A percentile compares a stretch with the other conserved stretches of the same genome.
Conservation (phyloP, 192 early-diverging fungal genomes). For the Linnemannia elongata region DNA sequence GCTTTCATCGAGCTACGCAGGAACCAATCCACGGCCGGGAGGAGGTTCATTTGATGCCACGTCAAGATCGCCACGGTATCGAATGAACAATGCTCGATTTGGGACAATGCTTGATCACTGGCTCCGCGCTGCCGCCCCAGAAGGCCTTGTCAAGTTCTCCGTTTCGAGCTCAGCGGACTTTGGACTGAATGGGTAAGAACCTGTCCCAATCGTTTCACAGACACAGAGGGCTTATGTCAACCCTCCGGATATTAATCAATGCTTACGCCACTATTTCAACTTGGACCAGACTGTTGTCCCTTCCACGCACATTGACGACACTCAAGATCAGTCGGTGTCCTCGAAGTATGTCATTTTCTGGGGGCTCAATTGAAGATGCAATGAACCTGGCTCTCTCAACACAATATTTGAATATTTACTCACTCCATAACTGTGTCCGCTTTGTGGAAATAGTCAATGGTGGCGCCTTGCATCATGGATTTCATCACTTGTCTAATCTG, state of each 20-base stretch:
- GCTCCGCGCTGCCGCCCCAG: constrained; percentile 20
- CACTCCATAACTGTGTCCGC: not conserved
- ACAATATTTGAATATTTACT: not conserved
- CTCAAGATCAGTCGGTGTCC: constrained; percentile 31
- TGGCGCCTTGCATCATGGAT: constrained; percentile 8
- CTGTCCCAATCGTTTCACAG: not conserved
- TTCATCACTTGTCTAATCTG: constrained; percentile 19
- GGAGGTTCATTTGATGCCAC: constrained; percentile 13
- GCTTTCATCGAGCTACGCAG: constrained; percentile 5
- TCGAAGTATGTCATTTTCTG: constrained; percentile 10
- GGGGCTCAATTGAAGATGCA: not conserved
- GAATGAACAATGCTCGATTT: constrained; percentile 1
- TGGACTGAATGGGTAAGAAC: constrained; percentile 26
- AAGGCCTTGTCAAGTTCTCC: constrained; percentile 17
- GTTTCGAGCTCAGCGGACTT: constrained; percentile 22
- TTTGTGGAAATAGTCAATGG: constrained; percentile 7
- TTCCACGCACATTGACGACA: constrained; percentile 16
- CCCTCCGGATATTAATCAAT: not conserved
- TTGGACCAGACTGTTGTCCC: constrained; percentile 6
- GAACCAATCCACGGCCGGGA: not conserved
- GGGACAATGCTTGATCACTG: constrained; percentile 35
- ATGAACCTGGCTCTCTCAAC: not conserved
- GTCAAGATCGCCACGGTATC: not conserved
- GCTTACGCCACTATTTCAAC: not conserved
- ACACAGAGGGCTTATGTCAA: not conserved